Percentiles rank a stretch among this genome's conserved stretches.
phyloP scores from a whole-genome alignment of 805 yeast species.

The Candida hispaniensis region DNA sequence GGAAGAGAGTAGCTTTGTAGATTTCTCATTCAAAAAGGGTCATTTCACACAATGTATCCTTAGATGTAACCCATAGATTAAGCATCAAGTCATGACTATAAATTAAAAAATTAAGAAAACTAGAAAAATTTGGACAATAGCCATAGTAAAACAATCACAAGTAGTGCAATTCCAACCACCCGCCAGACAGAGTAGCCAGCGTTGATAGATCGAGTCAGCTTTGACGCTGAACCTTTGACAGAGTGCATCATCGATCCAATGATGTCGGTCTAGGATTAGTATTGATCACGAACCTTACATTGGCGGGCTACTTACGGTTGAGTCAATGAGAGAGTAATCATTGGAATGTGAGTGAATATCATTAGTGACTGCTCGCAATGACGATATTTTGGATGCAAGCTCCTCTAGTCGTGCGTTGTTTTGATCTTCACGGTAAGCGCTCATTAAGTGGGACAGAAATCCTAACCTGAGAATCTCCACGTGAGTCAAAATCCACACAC shows the following conservation, averaged over 20 bases:
- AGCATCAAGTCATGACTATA: too few species aligned
- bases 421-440: conserved; percentile 26
- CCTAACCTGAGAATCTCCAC: too few species aligned
- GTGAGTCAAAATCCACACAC: too few species aligned
- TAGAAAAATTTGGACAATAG: conserved; percentile 41
- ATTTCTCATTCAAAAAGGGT: too few species aligned
- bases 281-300: conserved; percentile 26
- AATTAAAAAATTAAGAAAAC: conserved; percentile 11
- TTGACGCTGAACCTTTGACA: conserved; percentile 42
- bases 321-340: conserved; percentile 34
- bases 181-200: conserved; percentile 51
- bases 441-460: too few species aligned
- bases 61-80: too few species aligned
- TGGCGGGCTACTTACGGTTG: conserved; percentile 25
- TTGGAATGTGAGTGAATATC: conserved; percentile 58
- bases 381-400: conserved; percentile 54
- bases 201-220: conserved; percentile 44
- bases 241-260: conserved; percentile 39
- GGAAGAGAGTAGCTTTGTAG: conserved; percentile 7
- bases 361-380: conserved; percentile 52
- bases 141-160: conserved; percentile 46
- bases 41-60: too few species aligned
- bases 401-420: conserved; percentile 54
- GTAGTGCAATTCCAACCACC: conserved; percentile 47
- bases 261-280: conserved; percentile 36